Base-by-base conservation (phyloP, 305 asterid species). In the Rubia tinctorum region DNA sequence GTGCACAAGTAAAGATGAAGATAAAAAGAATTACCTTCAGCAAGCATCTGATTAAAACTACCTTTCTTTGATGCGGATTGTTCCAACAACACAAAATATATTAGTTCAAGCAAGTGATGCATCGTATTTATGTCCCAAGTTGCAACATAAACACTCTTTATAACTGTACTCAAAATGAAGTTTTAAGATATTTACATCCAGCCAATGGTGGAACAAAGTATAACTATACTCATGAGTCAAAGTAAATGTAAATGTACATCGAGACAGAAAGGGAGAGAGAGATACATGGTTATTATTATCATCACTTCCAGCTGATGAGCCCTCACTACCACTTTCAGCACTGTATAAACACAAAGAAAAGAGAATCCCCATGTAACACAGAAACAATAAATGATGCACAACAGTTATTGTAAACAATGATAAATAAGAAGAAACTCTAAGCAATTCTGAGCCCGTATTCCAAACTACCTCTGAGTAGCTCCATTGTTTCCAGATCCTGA, bases 41-140 rank as follows among this genome's bases (percentile, higher is more conserved):
- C 99, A 74, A 95, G 97, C 99, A 95, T 95, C 87, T 86, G 97
- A 66, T 89, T 89, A 74, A 95, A 95, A 84, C 97, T 91, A 77
- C 97, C 97, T 82, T 86, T 93, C 89, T 86, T 95, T 49, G 84
- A 62, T 43, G 78, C 89, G 76, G 97, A 76, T 80, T 78, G 88
- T 72, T 84, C 97, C 98, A 91, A 73, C 69, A 74, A 79, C 66
- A 64, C 63, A 13, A 43, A 77, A 55, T 27, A 42, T 59, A 25
- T 47, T 62, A 63, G 56, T 45, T n/a, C 71, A 62, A 66, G 60
- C 56, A 71, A 27, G 17, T 42, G 51, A 18, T 5, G 6, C 12
- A 20, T 47, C 18, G 65, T 0, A 66, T 65, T 51, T 5, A 14
- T 64, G 62, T 10, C 23, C 44, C 58, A 5, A 30, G 55, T 51